phyloP scores from a whole-genome alignment of 2,329 filamentous ascomycete genomes.

The Colletotrichum tropicale region DNA sequence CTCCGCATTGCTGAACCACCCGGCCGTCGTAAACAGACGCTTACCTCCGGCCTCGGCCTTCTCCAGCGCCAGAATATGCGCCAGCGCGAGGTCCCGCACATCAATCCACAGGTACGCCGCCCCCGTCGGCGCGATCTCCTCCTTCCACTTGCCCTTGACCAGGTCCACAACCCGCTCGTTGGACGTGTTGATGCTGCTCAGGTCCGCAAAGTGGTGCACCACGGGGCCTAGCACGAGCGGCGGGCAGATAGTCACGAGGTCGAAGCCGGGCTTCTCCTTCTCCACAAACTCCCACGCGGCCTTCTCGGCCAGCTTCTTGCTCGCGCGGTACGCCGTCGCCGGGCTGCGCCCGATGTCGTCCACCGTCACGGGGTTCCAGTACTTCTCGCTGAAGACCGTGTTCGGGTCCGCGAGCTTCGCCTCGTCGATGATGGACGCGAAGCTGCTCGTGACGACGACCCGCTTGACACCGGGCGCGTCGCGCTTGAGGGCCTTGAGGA shows the following conservation, averaged over 20 bases:
- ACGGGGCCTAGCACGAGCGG: conserved; percentile 46
- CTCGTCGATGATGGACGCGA: conserved; percentile 55
- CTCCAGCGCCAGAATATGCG: conserved; percentile 59
- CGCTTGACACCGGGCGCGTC: conserved; percentile 66
- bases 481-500: conserved; percentile 72
- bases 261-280: conserved; percentile 47
- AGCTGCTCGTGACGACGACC: conserved; percentile 68
- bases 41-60: conserved; percentile 50
- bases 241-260: conserved; percentile 59
- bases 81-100: conserved; percentile 59
- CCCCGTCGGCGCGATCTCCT: conserved; percentile 44
- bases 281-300: conserved; percentile 58
- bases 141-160: conserved; percentile 55
- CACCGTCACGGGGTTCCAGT: conserved; percentile 59
- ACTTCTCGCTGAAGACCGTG: conserved; percentile 48
- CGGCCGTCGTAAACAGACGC: conserved; percentile 54
- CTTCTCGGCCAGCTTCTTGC: conserved; percentile 59
- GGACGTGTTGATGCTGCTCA: conserved; percentile 55
- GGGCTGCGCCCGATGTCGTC: conserved; percentile 44
- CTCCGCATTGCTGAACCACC: conserved; percentile 50
- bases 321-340: conserved; percentile 55
- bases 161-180: conserved; percentile 56
- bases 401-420: conserved; percentile 38
- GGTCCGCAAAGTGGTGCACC: conserved; percentile 19
- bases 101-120: conserved; percentile 55